phyloP scores from a whole-genome alignment of 2,329 filamentous ascomycete species.

The Stagonosporopsis tanaceti region DNA sequence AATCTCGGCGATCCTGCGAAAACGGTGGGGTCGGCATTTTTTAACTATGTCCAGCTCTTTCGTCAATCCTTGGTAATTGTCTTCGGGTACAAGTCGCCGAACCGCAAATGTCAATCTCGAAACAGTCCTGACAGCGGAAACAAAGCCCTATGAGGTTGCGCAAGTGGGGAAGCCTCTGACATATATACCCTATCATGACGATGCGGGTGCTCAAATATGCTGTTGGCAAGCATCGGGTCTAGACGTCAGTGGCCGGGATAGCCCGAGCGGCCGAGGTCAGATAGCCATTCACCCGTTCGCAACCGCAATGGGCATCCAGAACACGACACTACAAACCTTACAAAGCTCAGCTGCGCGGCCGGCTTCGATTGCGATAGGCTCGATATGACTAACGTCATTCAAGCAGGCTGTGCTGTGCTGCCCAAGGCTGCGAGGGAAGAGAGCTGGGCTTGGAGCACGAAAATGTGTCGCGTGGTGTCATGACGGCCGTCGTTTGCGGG shows the following conservation, averaged over 20 bases:
- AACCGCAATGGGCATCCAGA: constrained; percentile 8
- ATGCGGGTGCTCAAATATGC: constrained; percentile 15
- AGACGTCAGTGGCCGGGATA: constrained; percentile 22
- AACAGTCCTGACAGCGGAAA: constrained; percentile 15
- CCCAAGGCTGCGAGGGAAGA: constrained; percentile 2
- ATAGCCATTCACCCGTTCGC: constrained; percentile 19
- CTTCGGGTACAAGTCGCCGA: constrained; percentile 16
- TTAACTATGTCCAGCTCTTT: constrained; percentile 10
- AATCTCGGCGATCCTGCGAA: constrained; percentile 46
- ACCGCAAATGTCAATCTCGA: constrained; percentile 7
- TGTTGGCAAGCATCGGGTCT: constrained; percentile 20
- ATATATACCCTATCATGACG: constrained; percentile 24
- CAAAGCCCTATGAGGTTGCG: constrained; percentile 8
- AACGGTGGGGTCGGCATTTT: constrained; percentile 48
- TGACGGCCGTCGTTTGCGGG: constrained; percentile 2
- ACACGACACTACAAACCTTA: constrained; percentile 11
- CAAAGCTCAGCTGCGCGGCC: constrained; percentile 16
- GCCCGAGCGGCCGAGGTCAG: constrained; percentile 20
- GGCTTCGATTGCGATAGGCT: constrained; percentile 9
- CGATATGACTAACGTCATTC: not conserved
- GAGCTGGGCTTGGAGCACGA: constrained; percentile 4
- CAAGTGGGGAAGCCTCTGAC: constrained; percentile 19
- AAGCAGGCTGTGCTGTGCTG: constrained; percentile 8
- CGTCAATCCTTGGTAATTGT: constrained; percentile 11
- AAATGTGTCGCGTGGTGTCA: constrained; percentile 8